A percentile compares a stretch with the other conserved stretches of the same genome.
Conservation (phyloP, 2,329 filamentous ascomycete genomes). For the Huntiella savannae region DNA sequence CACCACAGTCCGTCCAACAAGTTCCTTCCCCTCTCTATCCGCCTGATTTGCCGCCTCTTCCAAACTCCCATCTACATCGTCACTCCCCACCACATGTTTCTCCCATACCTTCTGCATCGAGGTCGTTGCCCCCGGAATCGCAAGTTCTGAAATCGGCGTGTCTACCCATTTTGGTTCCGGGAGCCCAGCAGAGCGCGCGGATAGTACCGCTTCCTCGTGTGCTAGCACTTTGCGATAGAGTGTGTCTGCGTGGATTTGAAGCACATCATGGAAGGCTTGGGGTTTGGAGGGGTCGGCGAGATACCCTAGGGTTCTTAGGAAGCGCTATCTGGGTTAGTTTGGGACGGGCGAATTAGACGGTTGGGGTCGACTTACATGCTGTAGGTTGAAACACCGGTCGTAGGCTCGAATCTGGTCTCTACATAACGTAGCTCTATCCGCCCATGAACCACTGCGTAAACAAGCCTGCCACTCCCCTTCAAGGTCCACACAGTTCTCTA, state of each 20-base stretch:
- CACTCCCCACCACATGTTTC: slow-evolving; percentile 37
- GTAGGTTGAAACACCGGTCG: slow-evolving; percentile 75
- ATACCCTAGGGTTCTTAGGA: slow-evolving; percentile 81
- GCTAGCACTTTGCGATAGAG: slow-evolving; percentile 74
- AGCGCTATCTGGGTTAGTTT: slow-evolving; percentile 34
- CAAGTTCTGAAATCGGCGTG: slow-evolving; percentile 23
- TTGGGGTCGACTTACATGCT: slow-evolving; percentile 38
- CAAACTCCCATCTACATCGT: slow-evolving; percentile 36
- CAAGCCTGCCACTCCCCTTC: slow-evolving; percentile 70
- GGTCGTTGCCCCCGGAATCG: background rate
- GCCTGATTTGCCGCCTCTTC: slow-evolving; percentile 46
- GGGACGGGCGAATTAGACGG: too few species aligned
- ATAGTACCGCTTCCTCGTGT: slow-evolving; percentile 58
- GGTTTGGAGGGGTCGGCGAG: slow-evolving; percentile 47
- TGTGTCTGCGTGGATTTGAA: slow-evolving; percentile 89
- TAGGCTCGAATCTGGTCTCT: slow-evolving; percentile 56
- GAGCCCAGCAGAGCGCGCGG: slow-evolving; percentile 43
- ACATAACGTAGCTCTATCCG: slow-evolving; percentile 61
- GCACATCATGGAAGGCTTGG: slow-evolving; percentile 56
- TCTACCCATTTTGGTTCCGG: slow-evolving; percentile 40
- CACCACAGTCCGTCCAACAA: slow-evolving; percentile 37
- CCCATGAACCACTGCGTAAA: slow-evolving; percentile 52
- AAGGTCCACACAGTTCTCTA: slow-evolving; percentile 85
- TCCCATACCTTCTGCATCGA: slow-evolving; percentile 20
- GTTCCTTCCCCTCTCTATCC: slow-evolving; percentile 39